Evolutionary conservation across 228 moss, liverwort and hornwort species (phyloP).

Genomic region (Sphagnum magellanicum): DNA sequence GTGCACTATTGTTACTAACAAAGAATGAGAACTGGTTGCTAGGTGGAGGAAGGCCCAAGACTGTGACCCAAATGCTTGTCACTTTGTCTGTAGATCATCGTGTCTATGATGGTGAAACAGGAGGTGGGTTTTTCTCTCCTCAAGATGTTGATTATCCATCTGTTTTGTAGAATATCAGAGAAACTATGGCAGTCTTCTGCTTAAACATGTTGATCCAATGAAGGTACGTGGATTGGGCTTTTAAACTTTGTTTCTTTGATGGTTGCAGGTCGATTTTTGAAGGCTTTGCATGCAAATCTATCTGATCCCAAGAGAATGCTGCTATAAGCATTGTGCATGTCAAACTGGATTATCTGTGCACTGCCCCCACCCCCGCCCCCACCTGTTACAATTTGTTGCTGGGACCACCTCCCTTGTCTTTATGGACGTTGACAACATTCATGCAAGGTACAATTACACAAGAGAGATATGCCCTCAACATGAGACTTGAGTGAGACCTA

Average conservation of each 20-base stretch:
- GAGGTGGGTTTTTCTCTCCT: conserved; percentile 32
- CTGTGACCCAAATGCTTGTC: conserved; percentile 79
- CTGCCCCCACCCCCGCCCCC: no score
- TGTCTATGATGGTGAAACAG: conserved; percentile 74
- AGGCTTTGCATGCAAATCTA: conserved; percentile 70
- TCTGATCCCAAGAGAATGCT: conserved; percentile 74
- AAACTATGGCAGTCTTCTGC: neutral
- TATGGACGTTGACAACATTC: no score
- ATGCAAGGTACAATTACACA: no score
- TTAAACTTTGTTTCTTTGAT: neutral
- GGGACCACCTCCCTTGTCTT: no score
- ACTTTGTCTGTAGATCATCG: conserved; percentile 87
- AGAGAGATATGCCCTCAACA: no score
- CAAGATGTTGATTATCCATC: neutral
- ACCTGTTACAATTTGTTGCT: no score
- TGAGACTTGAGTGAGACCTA: no score
- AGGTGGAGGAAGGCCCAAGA: conserved; percentile 49
- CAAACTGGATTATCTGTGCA: no score
- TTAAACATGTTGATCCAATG: neutral
- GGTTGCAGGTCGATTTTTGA: conserved; percentile 72
- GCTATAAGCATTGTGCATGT: conserved; percentile 25
- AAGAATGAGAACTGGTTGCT: neutral
- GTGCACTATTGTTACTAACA: neutral
- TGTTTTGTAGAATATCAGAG: neutral
- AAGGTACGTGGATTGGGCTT: neutral